Conservation (phyloP, 1,139 yeast species). For the Magnusiomyces fungicola region DNA sequence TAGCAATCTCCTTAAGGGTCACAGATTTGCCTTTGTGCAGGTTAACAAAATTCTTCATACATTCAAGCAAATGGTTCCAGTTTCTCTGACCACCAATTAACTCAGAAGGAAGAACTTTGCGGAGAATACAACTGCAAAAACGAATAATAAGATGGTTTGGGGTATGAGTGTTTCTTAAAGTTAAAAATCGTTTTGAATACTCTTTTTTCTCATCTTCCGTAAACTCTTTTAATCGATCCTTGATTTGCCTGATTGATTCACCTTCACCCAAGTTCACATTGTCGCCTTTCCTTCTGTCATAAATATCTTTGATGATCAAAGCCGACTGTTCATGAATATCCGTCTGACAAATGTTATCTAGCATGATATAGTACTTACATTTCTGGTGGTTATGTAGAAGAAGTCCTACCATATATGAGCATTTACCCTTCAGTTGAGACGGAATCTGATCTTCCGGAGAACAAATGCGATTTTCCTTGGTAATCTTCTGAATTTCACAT, state of each 20-base stretch:
- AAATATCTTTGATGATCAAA: not conserved
- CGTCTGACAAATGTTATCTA: not conserved
- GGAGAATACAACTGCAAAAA: constrained; percentile 18
- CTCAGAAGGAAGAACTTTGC: constrained; percentile 42
- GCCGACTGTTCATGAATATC: not conserved
- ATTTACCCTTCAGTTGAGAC: no score
- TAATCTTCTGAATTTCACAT: no score
- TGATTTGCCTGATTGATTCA: no score
- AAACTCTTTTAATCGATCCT: no score
- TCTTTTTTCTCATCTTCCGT: not conserved
- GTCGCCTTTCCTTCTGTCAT: not conserved
- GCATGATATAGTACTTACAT: not conserved
- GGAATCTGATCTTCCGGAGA: no score
- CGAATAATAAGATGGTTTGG: constrained; percentile 3
- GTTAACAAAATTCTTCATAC: constrained; percentile 38
- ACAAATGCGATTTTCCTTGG: no score
- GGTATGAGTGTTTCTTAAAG: no score
- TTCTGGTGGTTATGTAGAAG: not conserved
- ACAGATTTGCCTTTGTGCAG: no score
- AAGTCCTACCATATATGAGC: not conserved
- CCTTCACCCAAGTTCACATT: no score
- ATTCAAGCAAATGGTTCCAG: constrained; percentile 36
- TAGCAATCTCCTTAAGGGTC: no score
- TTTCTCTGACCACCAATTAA: constrained; percentile 52
- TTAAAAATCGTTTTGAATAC: not conserved